A percentile compares a stretch with the other conserved stretches of the same genome.
phyloP scores from a whole-genome alignment of 768 basidiomycete species.

The Termitomyces sp. region DNA sequence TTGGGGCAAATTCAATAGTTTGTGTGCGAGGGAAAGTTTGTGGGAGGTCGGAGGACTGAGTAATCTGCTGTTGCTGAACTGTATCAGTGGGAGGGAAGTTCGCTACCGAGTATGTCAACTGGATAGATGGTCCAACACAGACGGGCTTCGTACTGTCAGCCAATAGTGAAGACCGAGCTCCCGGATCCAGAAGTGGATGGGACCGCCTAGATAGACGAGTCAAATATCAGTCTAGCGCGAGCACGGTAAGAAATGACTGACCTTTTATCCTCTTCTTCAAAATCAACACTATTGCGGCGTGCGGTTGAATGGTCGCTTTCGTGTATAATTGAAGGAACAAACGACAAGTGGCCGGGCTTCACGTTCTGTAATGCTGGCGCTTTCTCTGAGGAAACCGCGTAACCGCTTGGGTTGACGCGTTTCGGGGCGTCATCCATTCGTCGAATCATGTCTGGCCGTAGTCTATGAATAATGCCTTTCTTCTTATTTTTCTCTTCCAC shows the following conservation, averaged over 20 bases:
- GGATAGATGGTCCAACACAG: not conserved
- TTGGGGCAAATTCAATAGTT: constrained; percentile 35
- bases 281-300: constrained; percentile 1
- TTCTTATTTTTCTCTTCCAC: constrained; percentile 15
- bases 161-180: constrained; percentile 27
- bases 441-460: constrained; percentile 74
- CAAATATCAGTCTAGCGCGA: not conserved
- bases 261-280: constrained; percentile 2
- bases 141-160: constrained; percentile 21
- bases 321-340: constrained; percentile 10
- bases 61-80: constrained; percentile 13
- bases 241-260: not conserved
- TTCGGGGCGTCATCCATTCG: constrained; percentile 65
- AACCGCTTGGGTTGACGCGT: constrained; percentile 70
- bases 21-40: constrained; percentile 31
- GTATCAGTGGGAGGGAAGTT: constrained; percentile 34
- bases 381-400: constrained; percentile 26
- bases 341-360: constrained; percentile 15
- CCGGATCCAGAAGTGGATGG: constrained; percentile 35
- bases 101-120: constrained; percentile 13
- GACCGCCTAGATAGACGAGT: constrained; percentile 7
- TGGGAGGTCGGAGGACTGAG: constrained; percentile 6
- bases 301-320: not conserved
- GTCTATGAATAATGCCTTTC: constrained; percentile 24
- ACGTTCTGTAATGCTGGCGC: constrained; percentile 12